phyloP scores from a whole-genome alignment of 352 stramenopile genomes.

The Phytopythium delawarense region DNA sequence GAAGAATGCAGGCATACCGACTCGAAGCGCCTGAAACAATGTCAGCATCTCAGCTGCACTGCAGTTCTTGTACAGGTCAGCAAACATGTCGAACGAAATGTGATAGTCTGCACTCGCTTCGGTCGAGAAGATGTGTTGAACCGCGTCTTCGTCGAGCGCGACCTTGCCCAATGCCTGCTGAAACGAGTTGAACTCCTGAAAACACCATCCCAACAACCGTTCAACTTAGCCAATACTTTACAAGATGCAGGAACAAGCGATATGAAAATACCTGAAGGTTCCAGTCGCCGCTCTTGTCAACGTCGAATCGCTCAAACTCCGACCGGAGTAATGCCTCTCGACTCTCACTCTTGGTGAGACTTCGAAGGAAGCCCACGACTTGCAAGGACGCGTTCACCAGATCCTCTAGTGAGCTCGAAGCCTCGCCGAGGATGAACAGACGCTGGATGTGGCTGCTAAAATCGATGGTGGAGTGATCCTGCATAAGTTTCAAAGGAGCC shows the following conservation, averaged over 20 bases:
- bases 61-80: slow-evolving; percentile 33
- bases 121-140: slow-evolving; percentile 34
- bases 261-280: slow-evolving; percentile 25
- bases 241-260: too few species aligned
- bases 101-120: slow-evolving; percentile 9
- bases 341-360: slow-evolving; percentile 37
- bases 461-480: not conserved
- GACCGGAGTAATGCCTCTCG: slow-evolving; percentile 29
- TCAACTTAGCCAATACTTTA: not conserved
- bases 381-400: slow-evolving; percentile 23
- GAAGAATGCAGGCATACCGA: slow-evolving; percentile 23
- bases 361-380: slow-evolving; percentile 13
- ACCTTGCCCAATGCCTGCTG: slow-evolving; percentile 43
- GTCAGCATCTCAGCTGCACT: slow-evolving; percentile 27
- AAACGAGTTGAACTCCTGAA: slow-evolving; percentile 56
- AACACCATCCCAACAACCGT: not conserved
- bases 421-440: slow-evolving; percentile 30
- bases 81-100: slow-evolving; percentile 32
- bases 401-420: slow-evolving; percentile 32
- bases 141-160: slow-evolving; percentile 28
- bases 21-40: slow-evolving; percentile 29
- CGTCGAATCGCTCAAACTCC: slow-evolving; percentile 44
- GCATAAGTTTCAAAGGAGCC: slow-evolving; percentile 5
- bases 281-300: slow-evolving; percentile 32
- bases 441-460: slow-evolving; percentile 16